Evolutionary conservation across 768 basidiomycete genomes (phyloP).

Genomic region (Rhodotorula diobovata): DNA sequence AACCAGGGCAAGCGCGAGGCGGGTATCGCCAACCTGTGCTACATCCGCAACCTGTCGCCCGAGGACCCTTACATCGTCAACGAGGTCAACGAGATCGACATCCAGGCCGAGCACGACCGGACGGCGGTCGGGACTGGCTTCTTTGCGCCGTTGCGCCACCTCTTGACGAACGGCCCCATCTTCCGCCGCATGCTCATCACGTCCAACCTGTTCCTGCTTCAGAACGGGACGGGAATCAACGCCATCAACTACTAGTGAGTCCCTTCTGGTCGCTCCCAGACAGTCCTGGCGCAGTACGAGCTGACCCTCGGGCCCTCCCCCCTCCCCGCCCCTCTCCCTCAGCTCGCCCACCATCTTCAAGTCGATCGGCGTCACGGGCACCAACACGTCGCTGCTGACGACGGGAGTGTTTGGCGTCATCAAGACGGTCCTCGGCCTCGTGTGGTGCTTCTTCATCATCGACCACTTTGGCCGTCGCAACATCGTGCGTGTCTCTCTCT

Average conservation of each 20-base stretch:
- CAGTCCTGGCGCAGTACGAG: constrained; percentile 44
- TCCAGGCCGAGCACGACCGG: constrained; percentile 32
- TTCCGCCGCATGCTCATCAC: constrained; percentile 49
- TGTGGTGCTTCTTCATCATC: constrained; percentile 47
- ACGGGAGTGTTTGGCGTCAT: constrained; percentile 56
- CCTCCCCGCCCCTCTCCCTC: constrained; percentile 47
- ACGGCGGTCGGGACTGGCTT: constrained; percentile 33
- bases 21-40: constrained; percentile 45
- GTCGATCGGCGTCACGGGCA: constrained; percentile 47
- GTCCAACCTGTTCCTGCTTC: constrained; percentile 51
- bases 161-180: constrained; percentile 31
- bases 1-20: constrained; percentile 40
- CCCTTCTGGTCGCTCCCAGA: constrained; percentile 49
- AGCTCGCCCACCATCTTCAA: constrained; percentile 52
- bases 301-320: constrained; percentile 45
- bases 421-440: constrained; percentile 48
- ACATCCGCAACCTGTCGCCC: constrained; percentile 44
- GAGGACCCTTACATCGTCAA: constrained; percentile 30
- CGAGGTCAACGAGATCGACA: constrained; percentile 31
- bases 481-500: constrained; percentile 48
- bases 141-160: constrained; percentile 33
- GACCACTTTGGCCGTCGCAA: constrained; percentile 36
- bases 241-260: constrained; percentile 4
- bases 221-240: constrained; percentile 51
- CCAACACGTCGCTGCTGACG: constrained; percentile 37